Evolutionary conservation across 306 rosid genomes (phyloP).

Genomic region (Vigna radiata): DNA sequence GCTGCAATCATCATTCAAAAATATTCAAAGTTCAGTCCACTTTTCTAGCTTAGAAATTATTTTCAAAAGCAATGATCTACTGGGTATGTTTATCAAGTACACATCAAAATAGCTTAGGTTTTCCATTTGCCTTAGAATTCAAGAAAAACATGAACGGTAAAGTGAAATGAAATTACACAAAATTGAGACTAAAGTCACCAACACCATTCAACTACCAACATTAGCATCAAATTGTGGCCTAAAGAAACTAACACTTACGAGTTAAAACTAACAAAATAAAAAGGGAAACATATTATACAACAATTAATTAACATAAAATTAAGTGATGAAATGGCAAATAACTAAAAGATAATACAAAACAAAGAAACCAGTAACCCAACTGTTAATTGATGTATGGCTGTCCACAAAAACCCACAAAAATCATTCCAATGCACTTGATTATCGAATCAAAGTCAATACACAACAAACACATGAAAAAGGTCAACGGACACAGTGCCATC

Average conservation of each 20-base stretch:
- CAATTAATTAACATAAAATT: neutral
- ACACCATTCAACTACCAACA: neutral
- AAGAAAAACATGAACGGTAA: neutral
- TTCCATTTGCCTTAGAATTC: neutral
- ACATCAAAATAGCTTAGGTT: neutral
- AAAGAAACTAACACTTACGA: neutral
- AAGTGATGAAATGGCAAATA: neutral
- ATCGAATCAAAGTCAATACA: neutral
- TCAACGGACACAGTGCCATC: slow-evolving; percentile 24
- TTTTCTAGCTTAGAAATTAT: neutral
- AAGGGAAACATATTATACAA: neutral
- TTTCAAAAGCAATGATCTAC: neutral
- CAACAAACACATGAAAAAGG: slow-evolving; percentile 15
- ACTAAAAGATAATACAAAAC: neutral
- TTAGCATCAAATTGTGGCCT: slow-evolving; percentile 24
- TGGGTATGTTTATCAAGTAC: neutral
- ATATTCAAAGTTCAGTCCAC: slow-evolving; percentile 5
- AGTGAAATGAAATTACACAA: neutral
- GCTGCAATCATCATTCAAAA: slow-evolving; percentile 1
- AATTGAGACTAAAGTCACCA: neutral
- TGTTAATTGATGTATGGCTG: neutral
- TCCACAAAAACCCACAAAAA: slow-evolving; percentile 2
- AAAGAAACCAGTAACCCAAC: neutral
- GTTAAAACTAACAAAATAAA: neutral
- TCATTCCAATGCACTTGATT: neutral